These are phyloP conservation scores for Coix lacrymajobi DNA, from an alignment of 176 grass and related monocot genomes.

Conservation along the genomic window DNA sequence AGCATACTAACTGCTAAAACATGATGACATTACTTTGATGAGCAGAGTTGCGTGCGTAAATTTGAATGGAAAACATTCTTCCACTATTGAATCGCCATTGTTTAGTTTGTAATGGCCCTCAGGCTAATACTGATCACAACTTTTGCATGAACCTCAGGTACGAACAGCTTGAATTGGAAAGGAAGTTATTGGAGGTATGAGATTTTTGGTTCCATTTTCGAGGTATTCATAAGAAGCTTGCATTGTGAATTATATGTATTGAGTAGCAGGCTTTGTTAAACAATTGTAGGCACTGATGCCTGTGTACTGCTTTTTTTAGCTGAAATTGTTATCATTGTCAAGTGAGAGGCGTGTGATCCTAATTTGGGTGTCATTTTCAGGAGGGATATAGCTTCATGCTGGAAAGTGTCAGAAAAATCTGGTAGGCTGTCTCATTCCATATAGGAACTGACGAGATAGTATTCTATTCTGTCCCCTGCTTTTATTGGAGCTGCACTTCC, in stretches of 20 bases:
- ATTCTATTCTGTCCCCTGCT: background rate
- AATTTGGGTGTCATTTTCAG: slow-evolving; percentile 27
- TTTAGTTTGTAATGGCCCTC: background rate
- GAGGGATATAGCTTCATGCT: slow-evolving; percentile 55
- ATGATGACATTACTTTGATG: background rate
- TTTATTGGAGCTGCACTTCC: background rate
- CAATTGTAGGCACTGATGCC: background rate
- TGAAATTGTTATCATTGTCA: background rate
- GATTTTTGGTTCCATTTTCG: background rate
- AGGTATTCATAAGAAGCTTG: background rate
- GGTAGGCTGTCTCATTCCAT: slow-evolving; percentile 31
- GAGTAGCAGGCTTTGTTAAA: background rate
- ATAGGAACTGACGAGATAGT: background rate
- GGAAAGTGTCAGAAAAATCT: slow-evolving; percentile 67
- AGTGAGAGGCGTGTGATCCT: background rate
- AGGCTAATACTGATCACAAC: slow-evolving; percentile 5
- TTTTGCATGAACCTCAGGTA: slow-evolving; percentile 43
- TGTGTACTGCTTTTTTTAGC: background rate
- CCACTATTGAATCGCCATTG: background rate
- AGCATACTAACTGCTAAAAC: background rate
- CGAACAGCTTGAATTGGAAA: slow-evolving; percentile 76
- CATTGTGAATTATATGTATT: background rate
- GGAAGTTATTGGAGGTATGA: slow-evolving; percentile 73
- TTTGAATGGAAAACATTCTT: background rate
- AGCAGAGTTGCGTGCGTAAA: background rate